Percentiles rank a stretch among this genome's conserved stretches.
phyloP scores from a whole-genome alignment of 1,284 basidiomycete genomes.

The Moesziomyces sp. region DNA sequence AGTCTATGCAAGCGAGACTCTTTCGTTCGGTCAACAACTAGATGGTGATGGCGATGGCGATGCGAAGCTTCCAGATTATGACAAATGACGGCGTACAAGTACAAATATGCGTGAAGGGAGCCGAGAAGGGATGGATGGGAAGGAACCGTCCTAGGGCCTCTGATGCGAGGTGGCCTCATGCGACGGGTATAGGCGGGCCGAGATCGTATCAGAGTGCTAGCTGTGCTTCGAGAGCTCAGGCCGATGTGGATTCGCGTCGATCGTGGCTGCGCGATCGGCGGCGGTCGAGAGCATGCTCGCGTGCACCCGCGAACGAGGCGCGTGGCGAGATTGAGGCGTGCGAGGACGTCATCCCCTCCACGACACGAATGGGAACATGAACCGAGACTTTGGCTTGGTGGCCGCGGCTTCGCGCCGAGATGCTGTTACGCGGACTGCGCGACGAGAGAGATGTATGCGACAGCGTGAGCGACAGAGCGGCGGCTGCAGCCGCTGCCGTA shows the following conservation, averaged over 20 bases:
- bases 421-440: conserved; percentile 40
- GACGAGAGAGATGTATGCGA: conserved; percentile 20
- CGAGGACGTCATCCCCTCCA: conserved; percentile 12
- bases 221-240: neutral
- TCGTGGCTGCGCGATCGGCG: conserved; percentile 16
- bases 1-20: no score
- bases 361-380: conserved; percentile 28
- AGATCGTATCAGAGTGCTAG: neutral
- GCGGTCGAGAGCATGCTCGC: conserved; percentile 5
- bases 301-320: conserved; percentile 16
- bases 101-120: neutral
- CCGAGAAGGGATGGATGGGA: neutral
- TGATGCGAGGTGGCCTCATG: neutral
- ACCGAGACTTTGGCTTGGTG: conserved; percentile 29
- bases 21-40: no score
- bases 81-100: neutral
- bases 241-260: conserved; percentile 4
- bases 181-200: neutral
- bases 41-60: neutral
- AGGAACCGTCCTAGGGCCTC: neutral
- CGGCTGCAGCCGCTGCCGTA: conserved; percentile 5
- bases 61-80: neutral
- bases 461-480: conserved; percentile 11
- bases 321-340: conserved; percentile 28
- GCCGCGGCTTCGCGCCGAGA: conserved; percentile 25